Conservation (phyloP, 805 yeast species). For the Wickerhamiella parazyma region DNA sequence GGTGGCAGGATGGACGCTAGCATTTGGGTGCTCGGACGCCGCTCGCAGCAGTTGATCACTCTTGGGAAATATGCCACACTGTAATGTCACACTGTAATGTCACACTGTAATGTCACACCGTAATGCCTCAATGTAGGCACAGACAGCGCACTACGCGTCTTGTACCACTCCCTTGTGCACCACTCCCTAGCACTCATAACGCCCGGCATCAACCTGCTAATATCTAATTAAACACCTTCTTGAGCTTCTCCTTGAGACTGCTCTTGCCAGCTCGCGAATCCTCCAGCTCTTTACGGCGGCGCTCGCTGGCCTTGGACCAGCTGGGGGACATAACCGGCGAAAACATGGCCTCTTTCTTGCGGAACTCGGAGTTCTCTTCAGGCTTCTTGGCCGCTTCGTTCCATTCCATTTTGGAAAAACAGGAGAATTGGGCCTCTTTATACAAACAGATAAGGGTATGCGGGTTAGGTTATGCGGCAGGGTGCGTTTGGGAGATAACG, state of each 20-base stretch:
- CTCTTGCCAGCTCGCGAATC: neutral
- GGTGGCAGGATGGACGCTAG: too few relatives aligned
- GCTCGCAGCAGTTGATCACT: too few relatives aligned
- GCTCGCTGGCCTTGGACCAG: slow-evolving; percentile 17
- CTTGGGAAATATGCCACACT: too few relatives aligned
- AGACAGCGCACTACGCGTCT: too few relatives aligned
- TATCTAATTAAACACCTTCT: slow-evolving; percentile 14
- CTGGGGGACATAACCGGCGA: slow-evolving; percentile 23
- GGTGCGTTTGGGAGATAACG: neutral
- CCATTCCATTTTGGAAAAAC: slow-evolving; percentile 10
- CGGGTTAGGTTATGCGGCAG: slow-evolving; percentile 5
- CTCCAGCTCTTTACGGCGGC: slow-evolving; percentile 5
- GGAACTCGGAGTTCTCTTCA: slow-evolving; percentile 13
- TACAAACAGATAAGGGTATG: slow-evolving; percentile 4
- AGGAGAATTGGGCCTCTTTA: neutral
- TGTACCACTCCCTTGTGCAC: too few relatives aligned
- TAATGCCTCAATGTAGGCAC: too few relatives aligned
- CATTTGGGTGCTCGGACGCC: too few relatives aligned
- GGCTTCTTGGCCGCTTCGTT: slow-evolving; percentile 12
- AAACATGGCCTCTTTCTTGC: slow-evolving; percentile 17
- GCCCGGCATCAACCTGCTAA: too few relatives aligned
- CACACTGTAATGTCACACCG: too few relatives aligned
- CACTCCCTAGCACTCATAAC: too few relatives aligned
- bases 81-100: too few relatives aligned
- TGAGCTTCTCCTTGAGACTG: slow-evolving; percentile 18